phyloP scores from a whole-genome alignment of 164 flowering plant genomes.

The Stephania japonica region DNA sequence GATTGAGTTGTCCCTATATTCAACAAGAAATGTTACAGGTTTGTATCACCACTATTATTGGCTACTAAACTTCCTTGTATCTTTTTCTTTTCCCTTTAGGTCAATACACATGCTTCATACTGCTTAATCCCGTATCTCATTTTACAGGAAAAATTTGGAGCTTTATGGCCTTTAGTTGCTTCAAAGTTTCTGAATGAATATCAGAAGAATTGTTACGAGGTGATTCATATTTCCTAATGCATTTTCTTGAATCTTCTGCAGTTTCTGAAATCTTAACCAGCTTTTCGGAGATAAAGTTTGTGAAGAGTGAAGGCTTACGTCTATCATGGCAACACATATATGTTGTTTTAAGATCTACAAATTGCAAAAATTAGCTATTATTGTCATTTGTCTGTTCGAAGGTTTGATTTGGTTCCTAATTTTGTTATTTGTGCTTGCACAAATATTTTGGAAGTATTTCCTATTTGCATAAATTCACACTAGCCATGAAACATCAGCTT shows the following conservation, averaged over 20 bases:
- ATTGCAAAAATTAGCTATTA: too few relatives aligned
- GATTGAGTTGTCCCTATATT: slow-evolving; percentile 74
- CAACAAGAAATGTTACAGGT: slow-evolving; percentile 64
- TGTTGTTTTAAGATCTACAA: too few relatives aligned
- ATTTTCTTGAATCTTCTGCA: neutral
- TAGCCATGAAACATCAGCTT: neutral
- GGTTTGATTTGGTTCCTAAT: too few relatives aligned
- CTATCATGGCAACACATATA: too few relatives aligned
- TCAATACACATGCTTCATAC: neutral
- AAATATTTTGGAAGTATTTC: neutral
- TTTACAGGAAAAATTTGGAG: slow-evolving; percentile 84
- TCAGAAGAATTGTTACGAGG: slow-evolving; percentile 76
- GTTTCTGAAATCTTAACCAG: neutral
- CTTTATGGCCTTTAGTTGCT: slow-evolving; percentile 68
- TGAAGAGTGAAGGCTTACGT: neutral
- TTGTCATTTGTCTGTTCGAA: too few relatives aligned
- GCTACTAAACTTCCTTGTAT: neutral
- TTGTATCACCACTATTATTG: neutral
- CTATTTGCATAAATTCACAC: neutral
- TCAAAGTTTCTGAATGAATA: slow-evolving; percentile 63
- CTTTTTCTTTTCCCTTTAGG: neutral
- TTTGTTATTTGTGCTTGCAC: too few relatives aligned
- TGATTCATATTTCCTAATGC: slow-evolving; percentile 17
- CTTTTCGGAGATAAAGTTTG: neutral
- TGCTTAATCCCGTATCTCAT: neutral